phyloP scores from a whole-genome alignment of 805 yeast species.

The Yarrowia osloensis region DNA sequence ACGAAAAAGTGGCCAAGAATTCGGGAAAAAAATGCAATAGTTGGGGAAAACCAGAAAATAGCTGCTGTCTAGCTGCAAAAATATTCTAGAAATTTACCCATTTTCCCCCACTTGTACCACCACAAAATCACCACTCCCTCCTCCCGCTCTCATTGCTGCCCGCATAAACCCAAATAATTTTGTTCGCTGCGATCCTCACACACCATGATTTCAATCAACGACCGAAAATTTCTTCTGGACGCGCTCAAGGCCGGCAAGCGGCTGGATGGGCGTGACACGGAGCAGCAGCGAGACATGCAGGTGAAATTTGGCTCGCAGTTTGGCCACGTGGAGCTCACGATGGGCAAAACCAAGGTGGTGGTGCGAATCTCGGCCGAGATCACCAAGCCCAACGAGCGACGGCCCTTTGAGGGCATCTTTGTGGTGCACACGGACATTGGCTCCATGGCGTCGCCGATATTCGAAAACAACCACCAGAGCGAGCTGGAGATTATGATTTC shows the following conservation, averaged over 20 bases:
- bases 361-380: conserved; percentile 77
- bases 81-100: no score
- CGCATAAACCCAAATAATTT: conserved; percentile 3
- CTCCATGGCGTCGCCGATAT: conserved; percentile 85
- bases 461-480: conserved; percentile 71
- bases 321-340: conserved; percentile 75
- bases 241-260: conserved; percentile 61
- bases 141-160: background rate
- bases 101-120: no score
- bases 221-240: conserved; percentile 60
- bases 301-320: conserved; percentile 61
- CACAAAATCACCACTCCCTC: no score
- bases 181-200: background rate
- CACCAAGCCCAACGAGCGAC: conserved; percentile 77
- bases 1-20: no score
- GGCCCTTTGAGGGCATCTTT: conserved; percentile 93
- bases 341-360: conserved; percentile 75
- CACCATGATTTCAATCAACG: conserved; percentile 55
- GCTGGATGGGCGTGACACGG: conserved; percentile 66
- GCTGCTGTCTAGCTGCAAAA: no score
- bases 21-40: no score
- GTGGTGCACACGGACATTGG: conserved; percentile 80
- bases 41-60: no score
- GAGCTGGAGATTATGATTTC: conserved; percentile 80
- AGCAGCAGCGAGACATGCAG: conserved; percentile 65